Evolutionary conservation across 768 basidiomycete genomes (phyloP).

Genomic region (Guyanaporus albipodus): DNA sequence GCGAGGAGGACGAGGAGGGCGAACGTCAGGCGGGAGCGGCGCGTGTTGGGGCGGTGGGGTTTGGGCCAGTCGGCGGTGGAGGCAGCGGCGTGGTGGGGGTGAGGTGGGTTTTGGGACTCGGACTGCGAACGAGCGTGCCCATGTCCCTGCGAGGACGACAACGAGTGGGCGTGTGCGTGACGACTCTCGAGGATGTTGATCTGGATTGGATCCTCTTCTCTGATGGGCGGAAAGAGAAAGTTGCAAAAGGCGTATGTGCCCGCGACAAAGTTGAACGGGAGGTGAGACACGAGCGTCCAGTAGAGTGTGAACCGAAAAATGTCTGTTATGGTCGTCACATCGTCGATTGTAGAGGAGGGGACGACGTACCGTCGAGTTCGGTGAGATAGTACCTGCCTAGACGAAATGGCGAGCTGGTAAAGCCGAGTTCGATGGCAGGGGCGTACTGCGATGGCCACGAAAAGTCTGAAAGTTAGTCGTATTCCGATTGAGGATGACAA

Average conservation of each 20-base stretch:
- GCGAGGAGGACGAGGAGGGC: slow-evolving; percentile 36
- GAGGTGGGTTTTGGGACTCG: background rate
- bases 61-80: slow-evolving; percentile 8
- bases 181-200: too few species aligned
- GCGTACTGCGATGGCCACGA: slow-evolving; percentile 39
- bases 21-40: slow-evolving; percentile 38
- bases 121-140: background rate
- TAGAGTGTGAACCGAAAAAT: slow-evolving; percentile 45
- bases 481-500: too few species aligned
- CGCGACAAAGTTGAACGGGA: slow-evolving; percentile 38
- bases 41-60: slow-evolving; percentile 28
- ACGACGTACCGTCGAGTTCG: slow-evolving; percentile 29
- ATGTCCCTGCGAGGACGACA: background rate
- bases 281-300: slow-evolving; percentile 46
- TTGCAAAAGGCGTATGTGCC: slow-evolving; percentile 42
- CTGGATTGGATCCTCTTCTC: too few species aligned
- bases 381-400: slow-evolving; percentile 35
- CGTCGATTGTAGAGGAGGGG: background rate
- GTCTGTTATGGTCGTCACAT: slow-evolving; percentile 21
- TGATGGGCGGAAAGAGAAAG: slow-evolving; percentile 35
- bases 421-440: slow-evolving; percentile 33
- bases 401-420: slow-evolving; percentile 25
- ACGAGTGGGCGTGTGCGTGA: too few species aligned
- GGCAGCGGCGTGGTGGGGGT: background rate
- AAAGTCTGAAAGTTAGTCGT: too few species aligned